A percentile compares a stretch with the other conserved stretches of the same genome.
Evolutionary conservation across 176 grass and related monocot species (phyloP).

Genomic region (Triticum dicoccoides): DNA sequence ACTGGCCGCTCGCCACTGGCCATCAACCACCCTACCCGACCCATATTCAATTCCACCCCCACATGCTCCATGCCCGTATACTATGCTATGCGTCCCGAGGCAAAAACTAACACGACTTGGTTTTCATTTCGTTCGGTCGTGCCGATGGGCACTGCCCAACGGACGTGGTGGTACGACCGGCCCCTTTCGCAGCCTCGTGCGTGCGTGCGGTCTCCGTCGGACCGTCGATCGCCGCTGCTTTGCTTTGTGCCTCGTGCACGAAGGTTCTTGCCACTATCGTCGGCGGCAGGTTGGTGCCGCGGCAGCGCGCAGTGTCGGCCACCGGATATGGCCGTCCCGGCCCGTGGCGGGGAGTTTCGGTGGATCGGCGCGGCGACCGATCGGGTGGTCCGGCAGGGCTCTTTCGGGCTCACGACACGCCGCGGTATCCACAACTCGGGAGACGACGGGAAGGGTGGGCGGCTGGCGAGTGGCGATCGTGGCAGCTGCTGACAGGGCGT

Average conservation of each 20-base stretch:
- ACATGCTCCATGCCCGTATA: conserved; percentile 46
- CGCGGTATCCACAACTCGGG: background rate
- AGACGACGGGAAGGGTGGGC: background rate
- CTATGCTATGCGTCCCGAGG: background rate
- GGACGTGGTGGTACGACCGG: background rate
- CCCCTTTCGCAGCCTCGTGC: background rate
- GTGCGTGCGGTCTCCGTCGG: background rate
- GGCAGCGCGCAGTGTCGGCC: conserved; percentile 21
- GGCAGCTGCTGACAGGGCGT: background rate
- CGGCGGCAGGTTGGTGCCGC: conserved; percentile 2
- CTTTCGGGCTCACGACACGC: conserved; percentile 8
- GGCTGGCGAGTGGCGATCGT: background rate
- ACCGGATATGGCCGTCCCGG: background rate
- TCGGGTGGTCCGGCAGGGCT: background rate
- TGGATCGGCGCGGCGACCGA: background rate
- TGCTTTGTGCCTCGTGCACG: conserved; percentile 24
- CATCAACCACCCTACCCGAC: conserved; percentile 39
- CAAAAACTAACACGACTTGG: conserved; percentile 3
- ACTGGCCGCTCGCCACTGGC: background rate
- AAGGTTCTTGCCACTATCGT: background rate
- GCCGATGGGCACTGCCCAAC: conserved; percentile 34
- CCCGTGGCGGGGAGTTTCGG: background rate
- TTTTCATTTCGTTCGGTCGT: background rate
- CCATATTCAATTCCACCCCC: conserved; percentile 48
- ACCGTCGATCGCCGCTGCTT: background rate